Percentiles rank a stretch among this genome's conserved stretches.
Conservation (phyloP, 768 basidiomycete species). For the Lentinula guzmanii region DNA sequence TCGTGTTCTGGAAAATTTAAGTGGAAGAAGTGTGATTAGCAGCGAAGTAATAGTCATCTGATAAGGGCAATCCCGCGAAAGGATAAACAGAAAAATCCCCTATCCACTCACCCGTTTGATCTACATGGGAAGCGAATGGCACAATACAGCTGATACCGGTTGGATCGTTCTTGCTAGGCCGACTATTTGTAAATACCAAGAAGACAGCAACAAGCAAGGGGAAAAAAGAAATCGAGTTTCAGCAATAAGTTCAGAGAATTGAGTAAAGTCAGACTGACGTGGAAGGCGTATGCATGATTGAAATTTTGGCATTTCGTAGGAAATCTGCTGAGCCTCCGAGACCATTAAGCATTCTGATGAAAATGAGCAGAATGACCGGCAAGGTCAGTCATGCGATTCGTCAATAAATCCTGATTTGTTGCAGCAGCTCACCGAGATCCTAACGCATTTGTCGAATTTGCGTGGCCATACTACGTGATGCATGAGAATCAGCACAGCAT, state of each 20-base stretch:
- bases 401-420: too few species aligned
- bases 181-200: constrained; percentile 14
- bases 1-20: constrained; percentile 31
- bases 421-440: constrained; percentile 26
- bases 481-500: not conserved
- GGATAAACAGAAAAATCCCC: not conserved
- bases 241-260: not conserved
- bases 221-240: not conserved
- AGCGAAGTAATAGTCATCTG: too few species aligned
- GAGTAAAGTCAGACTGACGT: constrained; percentile 17
- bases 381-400: too few species aligned
- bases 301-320: constrained; percentile 41
- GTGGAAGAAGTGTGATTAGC: too few species aligned
- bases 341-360: constrained; percentile 40
- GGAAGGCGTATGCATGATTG: constrained; percentile 46
- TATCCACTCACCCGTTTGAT: constrained; percentile 36
- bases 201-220: not conserved
- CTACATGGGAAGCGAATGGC: constrained; percentile 40
- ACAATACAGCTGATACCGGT: constrained; percentile 46
- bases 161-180: constrained; percentile 41
- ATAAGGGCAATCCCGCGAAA: not conserved
- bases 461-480: constrained; percentile 34
- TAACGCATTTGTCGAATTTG: constrained; percentile 44
- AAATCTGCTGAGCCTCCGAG: constrained; percentile 45
- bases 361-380: too few species aligned